Conservation (phyloP, 2,329 filamentous ascomycete genomes). For the Venturia asperata region DNA sequence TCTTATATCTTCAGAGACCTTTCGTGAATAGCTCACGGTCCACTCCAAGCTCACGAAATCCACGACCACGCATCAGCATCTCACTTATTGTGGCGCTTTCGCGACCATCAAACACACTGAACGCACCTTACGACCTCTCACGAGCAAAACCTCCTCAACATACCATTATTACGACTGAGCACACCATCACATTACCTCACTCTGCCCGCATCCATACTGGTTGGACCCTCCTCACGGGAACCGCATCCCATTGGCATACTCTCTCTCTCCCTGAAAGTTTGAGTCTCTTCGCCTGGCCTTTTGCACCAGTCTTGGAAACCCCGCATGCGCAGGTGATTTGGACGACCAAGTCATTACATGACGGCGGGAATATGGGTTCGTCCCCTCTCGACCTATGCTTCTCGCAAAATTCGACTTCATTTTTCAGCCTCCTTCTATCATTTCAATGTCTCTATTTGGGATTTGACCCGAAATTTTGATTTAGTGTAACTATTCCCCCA, state of each 20-base stretch:
- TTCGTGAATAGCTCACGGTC: no score
- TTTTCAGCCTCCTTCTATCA: neutral
- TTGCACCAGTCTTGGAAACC: neutral
- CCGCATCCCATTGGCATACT: neutral
- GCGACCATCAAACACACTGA: neutral
- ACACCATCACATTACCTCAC: neutral
- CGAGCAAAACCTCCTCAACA: slow-evolving; percentile 1
- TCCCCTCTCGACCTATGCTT: neutral
- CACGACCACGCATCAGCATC: neutral
- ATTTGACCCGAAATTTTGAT: neutral
- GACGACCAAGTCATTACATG: neutral
- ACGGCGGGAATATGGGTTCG: neutral
- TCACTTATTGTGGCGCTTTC: neutral
- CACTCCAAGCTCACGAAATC: neutral
- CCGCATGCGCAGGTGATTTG: neutral
- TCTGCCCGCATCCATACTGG: neutral
- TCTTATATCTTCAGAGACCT: neutral
- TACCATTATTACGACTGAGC: slow-evolving; percentile 3
- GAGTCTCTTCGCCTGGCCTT: neutral
- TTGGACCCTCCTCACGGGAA: neutral
- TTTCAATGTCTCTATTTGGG: neutral
- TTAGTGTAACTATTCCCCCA: slow-evolving; percentile 11
- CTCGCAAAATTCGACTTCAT: neutral
- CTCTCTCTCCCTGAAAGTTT: neutral
- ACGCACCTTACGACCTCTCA: neutral